Percentiles rank a stretch among this genome's conserved stretches.
Conservation (phyloP, 1,284 basidiomycete genomes). For the Irpex lacteus region DNA sequence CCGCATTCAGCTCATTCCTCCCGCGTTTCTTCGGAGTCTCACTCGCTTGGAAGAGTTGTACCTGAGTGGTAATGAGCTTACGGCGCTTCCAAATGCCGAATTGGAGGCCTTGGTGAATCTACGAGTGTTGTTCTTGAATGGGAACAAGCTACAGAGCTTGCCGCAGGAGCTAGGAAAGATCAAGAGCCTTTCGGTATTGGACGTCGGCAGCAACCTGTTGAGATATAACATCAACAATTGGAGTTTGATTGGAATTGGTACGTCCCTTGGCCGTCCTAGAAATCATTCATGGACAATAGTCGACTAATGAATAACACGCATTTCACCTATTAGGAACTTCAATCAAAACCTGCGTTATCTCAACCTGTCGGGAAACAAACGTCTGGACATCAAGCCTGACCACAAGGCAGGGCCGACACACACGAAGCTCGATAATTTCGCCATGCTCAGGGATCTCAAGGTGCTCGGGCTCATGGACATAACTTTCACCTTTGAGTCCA, state of each 20-base stretch:
- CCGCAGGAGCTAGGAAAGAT: slow-evolving; percentile 90
- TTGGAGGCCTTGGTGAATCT: slow-evolving; percentile 68
- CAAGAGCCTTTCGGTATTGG: slow-evolving; percentile 79
- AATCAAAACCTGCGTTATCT: slow-evolving; percentile 91
- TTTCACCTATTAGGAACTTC: slow-evolving; percentile 74
- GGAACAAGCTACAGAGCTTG: slow-evolving; percentile 92
- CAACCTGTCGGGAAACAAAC: slow-evolving; percentile 85
- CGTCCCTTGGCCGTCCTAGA: slow-evolving; percentile 18
- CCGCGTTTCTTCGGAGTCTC: slow-evolving; percentile 73
- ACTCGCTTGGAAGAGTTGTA: slow-evolving; percentile 82
- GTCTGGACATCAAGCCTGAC: slow-evolving; percentile 82
- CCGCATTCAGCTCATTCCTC: slow-evolving; percentile 88
- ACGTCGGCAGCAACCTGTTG: slow-evolving; percentile 92
- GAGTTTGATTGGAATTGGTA: slow-evolving; percentile 99
- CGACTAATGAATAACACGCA: neutral
- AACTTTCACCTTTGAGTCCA: slow-evolving; percentile 77
- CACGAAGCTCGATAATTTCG: slow-evolving; percentile 79
- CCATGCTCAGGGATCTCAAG: slow-evolving; percentile 77
- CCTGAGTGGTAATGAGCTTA: slow-evolving; percentile 91
- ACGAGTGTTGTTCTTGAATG: slow-evolving; percentile 85
- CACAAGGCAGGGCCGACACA: slow-evolving; percentile 31
- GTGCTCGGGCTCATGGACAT: slow-evolving; percentile 98
- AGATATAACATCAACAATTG: slow-evolving; percentile 99
- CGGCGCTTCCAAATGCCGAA: slow-evolving; percentile 88
- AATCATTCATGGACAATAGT: neutral